Percentiles rank a stretch among this genome's conserved stretches.
Evolutionary conservation across 805 yeast genomes (phyloP).

Genomic region (Candida krabiensis): DNA sequence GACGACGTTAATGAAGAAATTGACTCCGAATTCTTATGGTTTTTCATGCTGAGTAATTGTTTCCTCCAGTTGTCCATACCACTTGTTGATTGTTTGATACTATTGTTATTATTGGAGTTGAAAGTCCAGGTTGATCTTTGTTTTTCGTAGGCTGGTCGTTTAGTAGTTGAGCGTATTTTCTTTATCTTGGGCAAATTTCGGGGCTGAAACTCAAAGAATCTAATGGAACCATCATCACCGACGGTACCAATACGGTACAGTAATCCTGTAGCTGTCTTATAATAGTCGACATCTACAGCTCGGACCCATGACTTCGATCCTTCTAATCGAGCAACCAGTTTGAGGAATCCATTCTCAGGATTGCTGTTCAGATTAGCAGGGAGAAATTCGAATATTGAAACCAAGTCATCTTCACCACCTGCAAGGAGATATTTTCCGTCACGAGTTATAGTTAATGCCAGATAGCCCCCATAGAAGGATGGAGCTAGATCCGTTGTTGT

Average conservation of each 20-base stretch:
- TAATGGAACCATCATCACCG: slow-evolving; percentile 54
- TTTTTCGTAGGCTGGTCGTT: slow-evolving; percentile 12
- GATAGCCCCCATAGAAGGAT: slow-evolving; percentile 65
- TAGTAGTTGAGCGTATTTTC: slow-evolving; percentile 13
- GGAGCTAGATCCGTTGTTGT: slow-evolving; percentile 53
- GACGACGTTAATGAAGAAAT: slow-evolving; percentile 32
- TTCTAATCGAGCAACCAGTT: slow-evolving; percentile 33
- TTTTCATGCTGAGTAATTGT: slow-evolving; percentile 10
- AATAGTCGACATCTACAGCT: slow-evolving; percentile 43
- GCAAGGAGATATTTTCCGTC: slow-evolving; percentile 47
- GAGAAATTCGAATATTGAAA: slow-evolving; percentile 41
- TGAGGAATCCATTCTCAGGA: slow-evolving; percentile 21
- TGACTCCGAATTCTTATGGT: slow-evolving; percentile 24
- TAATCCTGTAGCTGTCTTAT: slow-evolving; percentile 30
- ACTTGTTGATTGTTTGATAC: slow-evolving; percentile 10
- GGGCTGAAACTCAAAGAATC: slow-evolving; percentile 57
- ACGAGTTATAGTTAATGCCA: slow-evolving; percentile 46
- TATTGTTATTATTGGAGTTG: slow-evolving; percentile 11
- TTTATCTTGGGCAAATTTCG: slow-evolving; percentile 38
- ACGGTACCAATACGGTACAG: slow-evolving; percentile 51
- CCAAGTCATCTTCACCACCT: slow-evolving; percentile 59
- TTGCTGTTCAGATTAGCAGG: slow-evolving; percentile 5
- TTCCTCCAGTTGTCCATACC: slow-evolving; percentile 13
- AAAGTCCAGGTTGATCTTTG: slow-evolving; percentile 14
- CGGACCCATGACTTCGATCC: slow-evolving; percentile 58